Evolutionary conservation across 192 early-diverging fungal genomes (phyloP), one percentile per base, ranked within the genome.

Genomic region (Linnemannia hyalina): DNA sequence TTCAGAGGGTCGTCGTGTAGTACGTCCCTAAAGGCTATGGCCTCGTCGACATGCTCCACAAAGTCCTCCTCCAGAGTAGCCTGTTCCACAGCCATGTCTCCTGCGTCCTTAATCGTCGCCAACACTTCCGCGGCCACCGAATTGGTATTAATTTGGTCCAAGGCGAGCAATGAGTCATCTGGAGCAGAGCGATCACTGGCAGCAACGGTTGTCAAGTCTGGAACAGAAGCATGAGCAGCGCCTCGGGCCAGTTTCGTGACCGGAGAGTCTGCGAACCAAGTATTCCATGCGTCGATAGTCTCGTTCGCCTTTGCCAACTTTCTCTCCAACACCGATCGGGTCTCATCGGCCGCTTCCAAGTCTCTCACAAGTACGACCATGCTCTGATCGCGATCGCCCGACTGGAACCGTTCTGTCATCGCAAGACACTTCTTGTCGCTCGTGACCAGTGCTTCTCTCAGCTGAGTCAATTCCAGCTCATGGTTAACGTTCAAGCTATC

Each of bases 41-140:
- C 32, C 60, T 29, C 26, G 23, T 65, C 74, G 35, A 40, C 32
- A 18, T 57, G 15, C 46, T 57, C 74, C 8, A 57, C 23, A 36
- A 75, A 57, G 18, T 52, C 74, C 32, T 75, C 74, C 5, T 75
- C 32, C 36, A 16, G 74, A 38, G 47, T 10, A 74, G 73, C 46
- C 52, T 32, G 52, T 32, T 74, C 52, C 18, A 20, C 74, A 18
- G 29, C 74, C n/a, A 36, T 32, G 4, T 75, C 15, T 40, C 49
- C 74, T 49, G 52, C 74, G 20, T 75, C 74, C 23, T 60, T 54
- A 41, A 75, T 75, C 0, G 49, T 35, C 7, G 11, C 74, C 54
- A 75, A 23, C 13, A 36, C 32, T 35, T 32, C 74, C 26, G 47
- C 35, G 26, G 2, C 26, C 26, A 52, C 41, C 5, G 72, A 47